Conservation (phyloP, 192 early-diverging fungal genomes). For the Backusella mclennaniae region DNA sequence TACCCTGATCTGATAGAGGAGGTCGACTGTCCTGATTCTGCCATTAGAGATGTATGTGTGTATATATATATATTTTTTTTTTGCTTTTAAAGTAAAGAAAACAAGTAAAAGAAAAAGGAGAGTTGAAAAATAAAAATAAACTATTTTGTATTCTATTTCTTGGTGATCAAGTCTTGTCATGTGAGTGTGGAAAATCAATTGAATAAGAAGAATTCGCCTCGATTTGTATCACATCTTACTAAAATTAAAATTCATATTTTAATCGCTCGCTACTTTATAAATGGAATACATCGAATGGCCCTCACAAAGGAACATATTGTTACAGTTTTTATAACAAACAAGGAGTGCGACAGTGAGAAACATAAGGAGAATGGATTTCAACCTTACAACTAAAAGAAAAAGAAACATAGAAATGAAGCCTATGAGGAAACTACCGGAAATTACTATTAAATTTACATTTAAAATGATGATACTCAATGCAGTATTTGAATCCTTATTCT, state of each 20-base stretch:
- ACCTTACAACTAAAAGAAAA: too few relatives aligned
- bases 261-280: too few relatives aligned
- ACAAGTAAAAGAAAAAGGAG: neutral
- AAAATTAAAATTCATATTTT: neutral
- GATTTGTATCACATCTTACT: neutral
- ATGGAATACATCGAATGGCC: too few relatives aligned
- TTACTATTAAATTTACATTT: too few relatives aligned
- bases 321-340: too few relatives aligned
- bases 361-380: too few relatives aligned
- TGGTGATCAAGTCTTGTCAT: neutral
- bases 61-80: neutral
- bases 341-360: too few relatives aligned
- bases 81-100: neutral
- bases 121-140: neutral
- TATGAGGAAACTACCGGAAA: too few relatives aligned
- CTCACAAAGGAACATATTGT: too few relatives aligned
- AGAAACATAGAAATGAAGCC: too few relatives aligned
- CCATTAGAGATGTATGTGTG: neutral
- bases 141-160: neutral
- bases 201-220: neutral
- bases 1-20: conserved; percentile 29
- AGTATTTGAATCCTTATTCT: neutral
- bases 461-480: too few relatives aligned
- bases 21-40: conserved; percentile 25
- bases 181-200: neutral